A percentile compares a stretch with the other conserved stretches of the same genome.
Conservation (phyloP, 139 green algal genomes). For the Chlorokybus atmophyticus region DNA sequence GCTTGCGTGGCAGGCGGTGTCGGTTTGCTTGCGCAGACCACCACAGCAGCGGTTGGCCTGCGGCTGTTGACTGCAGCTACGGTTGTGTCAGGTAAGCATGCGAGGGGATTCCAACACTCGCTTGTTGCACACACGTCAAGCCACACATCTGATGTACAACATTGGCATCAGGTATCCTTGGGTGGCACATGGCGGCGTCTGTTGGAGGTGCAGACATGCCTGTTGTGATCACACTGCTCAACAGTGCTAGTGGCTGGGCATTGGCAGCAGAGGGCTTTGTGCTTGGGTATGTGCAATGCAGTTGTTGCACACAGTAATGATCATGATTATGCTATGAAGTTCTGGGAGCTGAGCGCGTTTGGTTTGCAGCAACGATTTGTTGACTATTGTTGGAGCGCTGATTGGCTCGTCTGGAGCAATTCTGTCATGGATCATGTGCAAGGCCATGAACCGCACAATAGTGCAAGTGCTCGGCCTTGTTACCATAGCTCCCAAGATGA, state of each 20-base stretch:
- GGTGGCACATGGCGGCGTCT: conserved; percentile 6
- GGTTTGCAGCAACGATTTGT: conserved; percentile 21
- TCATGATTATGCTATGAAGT: no score
- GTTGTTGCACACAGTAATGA: no score
- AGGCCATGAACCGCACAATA: conserved; percentile 29
- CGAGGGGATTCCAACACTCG: no score
- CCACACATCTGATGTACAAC: no score
- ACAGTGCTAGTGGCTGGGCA: conserved; percentile 14
- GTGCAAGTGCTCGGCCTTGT: no score
- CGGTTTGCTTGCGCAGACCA: no score
- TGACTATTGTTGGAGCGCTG: conserved; percentile 15
- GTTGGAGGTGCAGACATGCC: conserved; percentile 29
- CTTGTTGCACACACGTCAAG: no score
- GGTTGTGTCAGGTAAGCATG: no score
- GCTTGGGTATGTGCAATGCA: no score
- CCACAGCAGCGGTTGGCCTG: no score
- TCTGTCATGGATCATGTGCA: conserved; percentile 29
- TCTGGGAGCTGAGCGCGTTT: no score
- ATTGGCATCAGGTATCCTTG: conserved; percentile 2
- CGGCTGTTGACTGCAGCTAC: no score
- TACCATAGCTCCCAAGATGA: conserved; percentile 4
- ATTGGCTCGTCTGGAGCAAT: conserved; percentile 20
- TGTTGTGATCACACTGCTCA: conserved; percentile 26
- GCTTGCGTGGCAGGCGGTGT: background rate
- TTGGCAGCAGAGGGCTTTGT: conserved; percentile 12